Conservation (phyloP, 73 alveolate species). For the Tetrahymena borealis region DNA sequence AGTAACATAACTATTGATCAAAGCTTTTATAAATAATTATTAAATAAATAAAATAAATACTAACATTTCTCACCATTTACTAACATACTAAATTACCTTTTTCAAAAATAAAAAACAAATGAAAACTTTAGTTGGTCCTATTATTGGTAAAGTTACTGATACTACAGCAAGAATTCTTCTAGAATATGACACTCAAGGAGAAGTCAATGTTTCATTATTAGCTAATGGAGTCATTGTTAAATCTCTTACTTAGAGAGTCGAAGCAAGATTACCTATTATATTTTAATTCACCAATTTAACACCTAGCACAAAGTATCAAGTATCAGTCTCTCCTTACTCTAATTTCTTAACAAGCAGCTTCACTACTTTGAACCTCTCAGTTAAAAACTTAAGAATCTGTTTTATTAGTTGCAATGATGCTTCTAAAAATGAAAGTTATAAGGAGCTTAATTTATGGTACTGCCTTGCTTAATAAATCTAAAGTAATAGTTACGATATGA, state of each 20-base stretch:
- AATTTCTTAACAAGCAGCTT: neutral
- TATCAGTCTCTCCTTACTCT: neutral
- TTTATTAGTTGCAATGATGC: neutral
- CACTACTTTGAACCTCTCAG: neutral
- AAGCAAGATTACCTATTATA: neutral
- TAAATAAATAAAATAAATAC: no score
- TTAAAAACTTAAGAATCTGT: neutral
- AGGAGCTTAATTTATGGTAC: neutral
- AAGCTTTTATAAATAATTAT: no score
- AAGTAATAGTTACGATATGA: neutral
- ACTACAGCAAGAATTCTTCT: neutral
- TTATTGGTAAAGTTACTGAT: neutral
- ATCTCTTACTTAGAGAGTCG: neutral
- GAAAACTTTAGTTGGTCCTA: neutral
- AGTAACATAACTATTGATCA: no score
- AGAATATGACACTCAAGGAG: neutral
- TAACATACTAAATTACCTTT: neutral
- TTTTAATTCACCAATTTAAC: neutral
- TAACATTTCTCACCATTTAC: neutral
- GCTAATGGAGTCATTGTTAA: neutral
- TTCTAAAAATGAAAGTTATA: neutral
- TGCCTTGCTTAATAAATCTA: neutral
- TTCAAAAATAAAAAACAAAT: neutral
- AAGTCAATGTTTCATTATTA: neutral
- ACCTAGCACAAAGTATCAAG: neutral